Conservation (phyloP, 1,139 yeast genomes). For the Sugiyamaella grinbergsii region DNA sequence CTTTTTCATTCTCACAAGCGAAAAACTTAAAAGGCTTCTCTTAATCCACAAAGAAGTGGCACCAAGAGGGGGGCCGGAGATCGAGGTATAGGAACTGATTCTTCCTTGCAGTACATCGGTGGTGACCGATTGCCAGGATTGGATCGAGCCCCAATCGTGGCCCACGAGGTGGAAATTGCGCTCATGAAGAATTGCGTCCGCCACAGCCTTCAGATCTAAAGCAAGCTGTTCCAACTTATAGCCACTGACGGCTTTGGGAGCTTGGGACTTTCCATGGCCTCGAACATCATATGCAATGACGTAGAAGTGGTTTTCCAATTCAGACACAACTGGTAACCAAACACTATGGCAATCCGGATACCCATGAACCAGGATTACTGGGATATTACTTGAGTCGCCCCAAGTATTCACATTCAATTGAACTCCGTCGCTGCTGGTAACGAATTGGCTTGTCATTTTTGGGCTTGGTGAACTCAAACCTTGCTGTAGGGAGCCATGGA, state of each 20-base stretch:
- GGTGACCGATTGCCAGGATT: conserved; percentile 15
- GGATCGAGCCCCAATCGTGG: conserved; percentile 18
- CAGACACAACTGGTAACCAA: conserved; percentile 12
- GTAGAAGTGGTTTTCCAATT: conserved; percentile 12
- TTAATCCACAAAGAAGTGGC: conserved; percentile 8
- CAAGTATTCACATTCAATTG: conserved; percentile 13
- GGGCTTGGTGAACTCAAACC: no score
- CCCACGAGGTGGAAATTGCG: conserved; percentile 15
- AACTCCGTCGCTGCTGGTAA: conserved; percentile 7
- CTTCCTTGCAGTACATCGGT: conserved; percentile 11
- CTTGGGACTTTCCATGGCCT: conserved; percentile 16
- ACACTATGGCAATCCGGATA: conserved; percentile 17
- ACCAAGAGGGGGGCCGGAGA: conserved; percentile 15
- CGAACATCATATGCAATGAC: conserved; percentile 19
- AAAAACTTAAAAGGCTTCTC: conserved; percentile 1
- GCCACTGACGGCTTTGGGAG: conserved; percentile 6
- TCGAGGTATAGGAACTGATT: conserved; percentile 10
- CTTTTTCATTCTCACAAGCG: background rate
- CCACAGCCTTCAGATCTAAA: conserved; percentile 9
- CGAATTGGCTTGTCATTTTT: conserved; percentile 14
- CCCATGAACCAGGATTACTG: conserved; percentile 16
- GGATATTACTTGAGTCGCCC: conserved; percentile 6
- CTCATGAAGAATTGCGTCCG: conserved; percentile 10
- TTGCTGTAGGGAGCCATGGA: no score
- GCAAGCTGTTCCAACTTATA: conserved; percentile 13